Base-by-base conservation (phyloP, 2,329 filamentous ascomycete genomes). In the Ophiostoma angusticollis region DNA sequence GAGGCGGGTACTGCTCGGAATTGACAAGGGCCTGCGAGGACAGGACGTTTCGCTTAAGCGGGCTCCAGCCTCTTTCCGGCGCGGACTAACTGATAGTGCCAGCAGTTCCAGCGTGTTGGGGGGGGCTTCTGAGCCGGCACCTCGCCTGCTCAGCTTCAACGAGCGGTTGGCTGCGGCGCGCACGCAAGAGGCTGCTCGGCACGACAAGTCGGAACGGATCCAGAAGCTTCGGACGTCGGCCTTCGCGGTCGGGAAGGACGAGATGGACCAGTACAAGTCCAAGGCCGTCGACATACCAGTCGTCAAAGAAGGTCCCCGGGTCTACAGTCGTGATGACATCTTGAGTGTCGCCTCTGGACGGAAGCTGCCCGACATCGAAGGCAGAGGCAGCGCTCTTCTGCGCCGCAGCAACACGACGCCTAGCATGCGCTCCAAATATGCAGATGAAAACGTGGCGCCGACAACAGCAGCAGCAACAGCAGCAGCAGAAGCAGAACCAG, bases 41-140 rank as follows among this genome's bases (percentile, higher is more conserved):
- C 74, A 74, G 42, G 85, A 95, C 50, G 69, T 96, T 23, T 95
- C 87, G 3, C 62, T 96, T 21, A 91, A 84, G 57, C 70, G 84
- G 47, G 76, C 84, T 3, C 67, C 76, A 3, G 69, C 37, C 6
- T 17, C 62, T 41, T 53, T 65, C 22, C 63, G 60, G 39, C 64
- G 54, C 9, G 41, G 41, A 9, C 37, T 37, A 18, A 31, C 37
- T 13, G 30, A 25, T 22, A 43, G 41, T 16, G 22, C 17, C 19
- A 34, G 34, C 29, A 39, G 25, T 6, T 25, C 33, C 1, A 33
- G 31, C 7, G 18, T 25, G 3, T 5, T 25, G 7, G 24, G 30
- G 11, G 33, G 21, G 8, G 22, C 24, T 9, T 8, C 24, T 23
- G 42, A 35, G 14, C 14, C 42, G 13, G 41, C 36, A n/a, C 28